Base-by-base conservation (phyloP, 1,284 basidiomycete species). In the Tremellales sp. region DNA sequence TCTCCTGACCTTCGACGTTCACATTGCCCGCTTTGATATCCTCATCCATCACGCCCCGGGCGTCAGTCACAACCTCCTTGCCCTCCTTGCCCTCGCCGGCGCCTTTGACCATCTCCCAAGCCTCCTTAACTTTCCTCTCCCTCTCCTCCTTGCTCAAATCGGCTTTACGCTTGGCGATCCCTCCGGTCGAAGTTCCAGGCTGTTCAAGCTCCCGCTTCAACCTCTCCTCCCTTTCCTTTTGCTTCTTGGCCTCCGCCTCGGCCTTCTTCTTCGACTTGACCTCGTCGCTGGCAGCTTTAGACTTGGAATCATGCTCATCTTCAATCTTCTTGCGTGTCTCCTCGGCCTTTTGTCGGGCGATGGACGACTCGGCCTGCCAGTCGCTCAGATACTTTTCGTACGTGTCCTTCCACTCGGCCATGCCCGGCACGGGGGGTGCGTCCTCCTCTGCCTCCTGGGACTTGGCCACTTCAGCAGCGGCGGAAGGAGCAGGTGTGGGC, bases 301-400 rank as follows among this genome's bases (percentile, higher is more conserved):
- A 54, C 7, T 49, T 57, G 22, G 64, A 58, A 1, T 56, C 56
- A 22, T 49, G 53, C 46, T 71, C 65, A 11, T 61, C 77, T 65
- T 87, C 87, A 82, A 87, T 86, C 51, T 79, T 76, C 40, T 80
- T 78, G n/a, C 87, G 82, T 63, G 84, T 82, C 51, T 77, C 79
- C 71, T 86, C 84, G 7, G 87, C 85, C 67, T 85, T 87, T 59
- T 80, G 77, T 45, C 88, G 83, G 39, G 84, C 84, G 53, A 82
- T 80, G 27, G 85, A 82, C 24, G 84, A 85, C 62, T 85, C 81
- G 23, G 81, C 81, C 35, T 83, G 82, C 89, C 89, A 92, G 57
- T 77, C 73, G 33, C 78, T 76, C 8, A 87, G 75, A 48, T 87
- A 84, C 0, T 80, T 72, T 45, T 90, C 84, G 68, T 87, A 85